These are phyloP conservation scores for Euryodendron excelsum DNA, from an alignment of 148 eudicot genomes.

Conservation along the genomic window DNA sequence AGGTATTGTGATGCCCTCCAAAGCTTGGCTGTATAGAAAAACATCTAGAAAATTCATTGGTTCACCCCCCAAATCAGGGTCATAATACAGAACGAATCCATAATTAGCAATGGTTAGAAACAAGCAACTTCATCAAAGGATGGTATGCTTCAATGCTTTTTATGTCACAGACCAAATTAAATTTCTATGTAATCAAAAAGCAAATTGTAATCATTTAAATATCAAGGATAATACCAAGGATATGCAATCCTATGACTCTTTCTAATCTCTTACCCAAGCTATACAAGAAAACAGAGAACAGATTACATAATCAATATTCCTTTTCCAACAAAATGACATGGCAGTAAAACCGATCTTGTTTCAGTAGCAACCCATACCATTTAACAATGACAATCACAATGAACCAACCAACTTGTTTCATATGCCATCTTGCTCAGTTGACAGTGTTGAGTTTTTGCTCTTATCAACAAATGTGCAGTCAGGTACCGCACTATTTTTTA, in stretches of 20 bases:
- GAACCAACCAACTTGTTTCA: too few relatives aligned
- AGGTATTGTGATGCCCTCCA: slow-evolving; percentile 87
- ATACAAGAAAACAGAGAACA: slow-evolving; percentile 1
- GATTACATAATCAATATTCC: background rate
- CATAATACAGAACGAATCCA: slow-evolving; percentile 73
- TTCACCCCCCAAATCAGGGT: slow-evolving; percentile 79
- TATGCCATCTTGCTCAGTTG: too few relatives aligned
- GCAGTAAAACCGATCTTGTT: too few relatives aligned
- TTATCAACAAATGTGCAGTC: too few relatives aligned
- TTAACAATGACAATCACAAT: too few relatives aligned
- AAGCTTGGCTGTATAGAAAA: slow-evolving; percentile 94
- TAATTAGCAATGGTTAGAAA: slow-evolving; percentile 13
- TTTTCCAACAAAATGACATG: background rate
- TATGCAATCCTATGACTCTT: background rate
- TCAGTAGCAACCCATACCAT: too few relatives aligned
- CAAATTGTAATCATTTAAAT: background rate
- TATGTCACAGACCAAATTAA: background rate
- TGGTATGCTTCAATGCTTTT: background rate
- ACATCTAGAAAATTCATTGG: slow-evolving; percentile 89
- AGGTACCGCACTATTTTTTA: too few relatives aligned
- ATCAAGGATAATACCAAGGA: too few relatives aligned
- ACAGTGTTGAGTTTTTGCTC: too few relatives aligned
- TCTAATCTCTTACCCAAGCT: background rate
- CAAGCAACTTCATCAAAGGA: slow-evolving; percentile 10
- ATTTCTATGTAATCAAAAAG: background rate